These are phyloP conservation scores for Apiotrichum laibachii DNA, from an alignment of 1,284 basidiomycete species.

Conservation along the genomic window DNA sequence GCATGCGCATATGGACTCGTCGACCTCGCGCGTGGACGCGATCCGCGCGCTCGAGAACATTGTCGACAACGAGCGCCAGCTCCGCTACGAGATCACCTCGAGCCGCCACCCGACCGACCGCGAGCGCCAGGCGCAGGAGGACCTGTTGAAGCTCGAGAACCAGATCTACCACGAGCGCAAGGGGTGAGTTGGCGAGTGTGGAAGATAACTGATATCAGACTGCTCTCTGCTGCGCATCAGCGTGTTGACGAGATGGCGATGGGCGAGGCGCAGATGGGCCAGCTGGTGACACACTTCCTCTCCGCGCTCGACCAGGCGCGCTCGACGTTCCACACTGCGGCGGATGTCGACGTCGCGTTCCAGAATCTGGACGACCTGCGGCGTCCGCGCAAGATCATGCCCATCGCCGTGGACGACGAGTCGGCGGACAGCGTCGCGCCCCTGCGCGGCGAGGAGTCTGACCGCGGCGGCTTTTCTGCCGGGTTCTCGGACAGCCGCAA, in stretches of 20 bases:
- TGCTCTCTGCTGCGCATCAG: slow-evolving; percentile 3
- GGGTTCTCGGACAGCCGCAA: slow-evolving; percentile 4
- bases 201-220: not conserved
- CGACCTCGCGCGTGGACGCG: slow-evolving; percentile 1
- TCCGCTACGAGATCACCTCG: not conserved
- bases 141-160: slow-evolving; percentile 9
- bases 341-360: slow-evolving; percentile 33
- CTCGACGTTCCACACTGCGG: slow-evolving; percentile 25
- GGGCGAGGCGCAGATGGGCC: slow-evolving; percentile 20
- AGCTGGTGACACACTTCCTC: slow-evolving; percentile 31
- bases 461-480: slow-evolving; percentile 3
- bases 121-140: slow-evolving; percentile 11
- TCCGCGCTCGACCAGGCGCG: slow-evolving; percentile 33
- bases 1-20: not conserved
- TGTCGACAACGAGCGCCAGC: slow-evolving; percentile 7
- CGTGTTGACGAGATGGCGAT: slow-evolving; percentile 4
- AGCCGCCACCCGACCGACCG: slow-evolving; percentile 5
- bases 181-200: slow-evolving; percentile 5
- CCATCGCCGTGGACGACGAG: slow-evolving; percentile 4
- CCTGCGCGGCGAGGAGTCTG: slow-evolving; percentile 1
- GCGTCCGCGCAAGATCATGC: not conserved
- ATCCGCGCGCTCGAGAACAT: slow-evolving; percentile 2
- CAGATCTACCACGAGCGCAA: slow-evolving; percentile 17
- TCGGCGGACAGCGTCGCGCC: slow-evolving; percentile 10
- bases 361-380: slow-evolving; percentile 19